Percentiles rank a stretch among this genome's conserved stretches.
These are phyloP conservation scores for Poteriospumella lacustris DNA, from an alignment of 108 stramenopile species.

Conservation along the genomic window DNA sequence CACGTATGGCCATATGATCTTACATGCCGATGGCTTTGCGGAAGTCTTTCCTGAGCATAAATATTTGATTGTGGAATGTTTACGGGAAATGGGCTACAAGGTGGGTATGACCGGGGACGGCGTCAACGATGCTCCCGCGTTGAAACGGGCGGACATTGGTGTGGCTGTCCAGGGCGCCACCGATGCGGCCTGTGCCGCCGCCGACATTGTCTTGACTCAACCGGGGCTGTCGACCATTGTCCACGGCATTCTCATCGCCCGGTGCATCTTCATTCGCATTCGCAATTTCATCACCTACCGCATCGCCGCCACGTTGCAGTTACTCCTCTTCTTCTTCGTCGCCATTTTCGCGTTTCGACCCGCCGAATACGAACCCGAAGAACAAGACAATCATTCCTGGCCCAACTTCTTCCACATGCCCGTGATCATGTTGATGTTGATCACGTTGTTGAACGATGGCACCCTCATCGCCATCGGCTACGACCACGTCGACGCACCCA, in stretches of 20 bases:
- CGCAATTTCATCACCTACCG: conserved; percentile 22
- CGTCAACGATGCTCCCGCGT: conserved; percentile 80
- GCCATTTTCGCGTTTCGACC: conserved; percentile 61
- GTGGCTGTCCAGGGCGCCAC: conserved; percentile 75
- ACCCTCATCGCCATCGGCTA: conserved; percentile 73
- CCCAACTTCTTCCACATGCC: conserved; percentile 50
- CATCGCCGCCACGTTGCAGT: conserved; percentile 68
- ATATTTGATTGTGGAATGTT: conserved; percentile 63
- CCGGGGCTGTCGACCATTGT: conserved; percentile 72
- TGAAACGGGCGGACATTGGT: conserved; percentile 69
- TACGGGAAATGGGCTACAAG: conserved; percentile 47
- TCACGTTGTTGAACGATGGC: conserved; percentile 79
- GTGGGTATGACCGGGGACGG: conserved; percentile 84
- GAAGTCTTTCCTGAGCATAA: conserved; percentile 74
- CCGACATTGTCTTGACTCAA: conserved; percentile 72
- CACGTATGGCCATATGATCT: neutral
- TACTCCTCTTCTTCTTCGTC: conserved; percentile 56
- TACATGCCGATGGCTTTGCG: conserved; percentile 51
- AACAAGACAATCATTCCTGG: conserved; percentile 5
- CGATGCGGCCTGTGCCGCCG: conserved; percentile 80
- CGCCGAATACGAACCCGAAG: conserved; percentile 31
- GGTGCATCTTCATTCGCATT: conserved; percentile 67
- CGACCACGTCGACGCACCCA: conserved; percentile 50
- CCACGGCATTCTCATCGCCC: conserved; percentile 65
- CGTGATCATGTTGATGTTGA: conserved; percentile 66